Evolutionary conservation across 1,139 yeast genomes (phyloP).

Genomic region (Yamadazyma pseudoaaseri): DNA sequence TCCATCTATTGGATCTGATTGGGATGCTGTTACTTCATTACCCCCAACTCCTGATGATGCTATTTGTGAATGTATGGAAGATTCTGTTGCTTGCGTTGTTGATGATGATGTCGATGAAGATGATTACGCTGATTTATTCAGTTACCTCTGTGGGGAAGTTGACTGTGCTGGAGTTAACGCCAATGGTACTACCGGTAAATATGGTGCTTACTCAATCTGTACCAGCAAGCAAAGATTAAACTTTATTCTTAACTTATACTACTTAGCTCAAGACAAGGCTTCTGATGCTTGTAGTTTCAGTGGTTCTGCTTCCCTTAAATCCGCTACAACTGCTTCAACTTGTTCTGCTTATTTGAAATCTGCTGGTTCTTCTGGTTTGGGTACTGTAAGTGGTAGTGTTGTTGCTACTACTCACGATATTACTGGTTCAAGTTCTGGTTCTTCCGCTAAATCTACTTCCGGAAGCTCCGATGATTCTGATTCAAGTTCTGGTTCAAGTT

Average conservation of each 20-base stretch:
- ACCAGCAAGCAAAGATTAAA: conserved; percentile 38
- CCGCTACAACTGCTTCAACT: conserved; percentile 26
- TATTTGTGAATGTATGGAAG: conserved; percentile 37
- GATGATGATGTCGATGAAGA: conserved; percentile 26
- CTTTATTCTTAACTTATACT: conserved; percentile 41
- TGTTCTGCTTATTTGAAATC: conserved; percentile 33
- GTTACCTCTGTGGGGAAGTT: conserved; percentile 29
- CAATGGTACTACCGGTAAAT: conserved; percentile 36
- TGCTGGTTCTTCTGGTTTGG: conserved; percentile 24
- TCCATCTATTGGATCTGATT: conserved; percentile 34
- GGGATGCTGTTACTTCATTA: conserved; percentile 40
- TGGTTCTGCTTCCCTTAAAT: conserved; percentile 39
- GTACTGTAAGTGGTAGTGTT: conserved; percentile 26
- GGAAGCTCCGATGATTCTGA: conserved; percentile 20
- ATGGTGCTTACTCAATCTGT: conserved; percentile 44
- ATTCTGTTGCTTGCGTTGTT: conserved; percentile 38
- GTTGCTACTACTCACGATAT: conserved; percentile 22
- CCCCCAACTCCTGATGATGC: conserved; percentile 47
- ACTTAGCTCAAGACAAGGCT: conserved; percentile 26
- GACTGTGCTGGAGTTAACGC: conserved; percentile 39
- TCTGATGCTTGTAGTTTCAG: conserved; percentile 39
- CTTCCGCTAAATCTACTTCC: conserved; percentile 21
- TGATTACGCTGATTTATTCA: conserved; percentile 37
- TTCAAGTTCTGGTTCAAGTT: conserved; percentile 21
- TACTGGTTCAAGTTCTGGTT: conserved; percentile 13